phyloP scores from a whole-genome alignment of 768 basidiomycete genomes.

The Mycena pura region DNA sequence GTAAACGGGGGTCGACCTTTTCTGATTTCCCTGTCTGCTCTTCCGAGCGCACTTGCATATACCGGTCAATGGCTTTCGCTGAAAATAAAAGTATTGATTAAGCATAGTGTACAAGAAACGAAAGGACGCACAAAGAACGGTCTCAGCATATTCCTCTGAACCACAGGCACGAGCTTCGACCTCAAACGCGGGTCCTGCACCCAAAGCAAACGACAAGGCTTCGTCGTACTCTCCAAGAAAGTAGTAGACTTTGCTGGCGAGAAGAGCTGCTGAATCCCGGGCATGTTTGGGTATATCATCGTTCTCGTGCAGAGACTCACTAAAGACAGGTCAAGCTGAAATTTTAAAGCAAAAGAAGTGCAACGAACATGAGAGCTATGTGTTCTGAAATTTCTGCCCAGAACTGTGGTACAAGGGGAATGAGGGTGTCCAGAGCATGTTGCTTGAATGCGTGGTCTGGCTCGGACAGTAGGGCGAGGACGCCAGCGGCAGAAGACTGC shows the following conservation, averaged over 20 bases:
- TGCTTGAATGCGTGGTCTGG: conserved; percentile 87
- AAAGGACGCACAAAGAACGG: conserved; percentile 81
- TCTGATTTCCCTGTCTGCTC: conserved; percentile 58
- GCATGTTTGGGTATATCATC: conserved; percentile 75
- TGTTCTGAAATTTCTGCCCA: conserved; percentile 99
- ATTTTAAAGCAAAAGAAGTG: conserved; percentile 17
- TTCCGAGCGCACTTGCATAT: conserved; percentile 73
- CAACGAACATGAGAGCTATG: conserved; percentile 82
- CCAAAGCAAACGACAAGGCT: conserved; percentile 92
- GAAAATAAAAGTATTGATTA: conserved; percentile 6
- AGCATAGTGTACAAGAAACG: background rate
- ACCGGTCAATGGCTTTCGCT: conserved; percentile 97
- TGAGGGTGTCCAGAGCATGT: conserved; percentile 87
- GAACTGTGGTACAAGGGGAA: conserved; percentile 87
- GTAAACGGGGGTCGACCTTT: conserved; percentile 81
- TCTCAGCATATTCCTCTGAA: conserved; percentile 91
- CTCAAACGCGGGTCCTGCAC: conserved; percentile 87
- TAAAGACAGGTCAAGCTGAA: conserved; percentile 39
- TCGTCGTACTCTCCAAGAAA: conserved; percentile 96
- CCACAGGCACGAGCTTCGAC: conserved; percentile 66
- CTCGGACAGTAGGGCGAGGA: conserved; percentile 90
- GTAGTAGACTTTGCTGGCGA: conserved; percentile 98
- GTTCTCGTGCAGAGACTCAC: conserved; percentile 90
- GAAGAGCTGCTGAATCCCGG: conserved; percentile 84
- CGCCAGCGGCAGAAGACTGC: conserved; percentile 87